Conservation (phyloP, 805 yeast genomes). For the Zygosaccharomyces bailii region DNA sequence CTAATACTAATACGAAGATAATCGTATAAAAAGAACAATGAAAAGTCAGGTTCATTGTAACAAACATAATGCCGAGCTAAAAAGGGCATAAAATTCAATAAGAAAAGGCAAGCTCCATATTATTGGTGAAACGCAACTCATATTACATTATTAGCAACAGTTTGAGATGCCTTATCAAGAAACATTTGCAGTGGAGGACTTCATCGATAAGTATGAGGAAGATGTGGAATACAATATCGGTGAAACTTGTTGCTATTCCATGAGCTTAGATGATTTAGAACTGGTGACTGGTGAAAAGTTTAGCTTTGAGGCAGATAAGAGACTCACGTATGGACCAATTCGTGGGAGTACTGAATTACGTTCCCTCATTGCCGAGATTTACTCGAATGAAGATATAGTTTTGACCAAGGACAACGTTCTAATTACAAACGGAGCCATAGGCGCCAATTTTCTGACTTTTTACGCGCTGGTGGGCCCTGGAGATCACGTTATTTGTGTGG, state of each 20-base stretch:
- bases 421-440: conserved; percentile 55
- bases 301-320: conserved; percentile 23
- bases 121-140: too few relatives aligned
- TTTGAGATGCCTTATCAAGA: conserved; percentile 42
- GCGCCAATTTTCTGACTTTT: conserved; percentile 47
- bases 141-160: too few relatives aligned
- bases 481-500: conserved; percentile 47
- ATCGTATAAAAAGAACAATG: too few relatives aligned
- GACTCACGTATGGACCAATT: conserved; percentile 47
- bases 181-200: conserved; percentile 50
- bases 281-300: conserved; percentile 30
- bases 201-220: conserved; percentile 50
- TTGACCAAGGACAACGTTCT: conserved; percentile 40
- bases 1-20: too few relatives aligned
- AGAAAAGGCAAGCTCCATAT: too few relatives aligned
- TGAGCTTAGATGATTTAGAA: conserved; percentile 41
- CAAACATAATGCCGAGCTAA: too few relatives aligned
- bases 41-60: too few relatives aligned
- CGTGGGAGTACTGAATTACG: conserved; percentile 44
- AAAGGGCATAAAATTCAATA: too few relatives aligned
- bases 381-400: conserved; percentile 17
- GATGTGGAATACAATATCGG: conserved; percentile 43
- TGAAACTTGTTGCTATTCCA: conserved; percentile 50
- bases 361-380: conserved; percentile 30
- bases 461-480: conserved; percentile 44